Evolutionary conservation across 768 basidiomycete species (phyloP).

Genomic region (Crassisporium funariophilum): DNA sequence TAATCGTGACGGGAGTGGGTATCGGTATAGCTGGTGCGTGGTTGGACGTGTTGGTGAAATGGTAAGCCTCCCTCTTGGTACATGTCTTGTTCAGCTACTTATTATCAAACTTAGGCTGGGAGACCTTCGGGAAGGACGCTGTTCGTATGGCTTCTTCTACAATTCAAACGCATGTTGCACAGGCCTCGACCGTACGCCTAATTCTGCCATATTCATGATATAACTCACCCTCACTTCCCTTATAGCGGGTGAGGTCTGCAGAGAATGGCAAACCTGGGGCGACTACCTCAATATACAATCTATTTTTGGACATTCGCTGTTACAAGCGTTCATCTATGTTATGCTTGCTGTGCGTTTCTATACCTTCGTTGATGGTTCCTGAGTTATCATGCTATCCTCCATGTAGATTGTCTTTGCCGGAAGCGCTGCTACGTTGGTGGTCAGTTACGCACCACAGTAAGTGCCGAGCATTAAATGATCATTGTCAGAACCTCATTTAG

Average conservation of each 20-base stretch:
- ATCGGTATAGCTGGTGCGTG: constrained; percentile 71
- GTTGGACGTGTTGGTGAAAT: constrained; percentile 74
- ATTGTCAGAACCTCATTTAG: background rate
- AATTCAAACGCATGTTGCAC: constrained; percentile 73
- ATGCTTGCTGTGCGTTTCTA: constrained; percentile 54
- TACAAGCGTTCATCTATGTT: constrained; percentile 69
- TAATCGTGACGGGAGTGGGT: constrained; percentile 64
- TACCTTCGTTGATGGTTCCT: background rate
- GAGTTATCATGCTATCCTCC: constrained; percentile 3
- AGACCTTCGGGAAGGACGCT: constrained; percentile 69
- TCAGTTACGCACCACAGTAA: constrained; percentile 72
- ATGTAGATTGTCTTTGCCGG: constrained; percentile 60
- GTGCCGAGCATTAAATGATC: constrained; percentile 24
- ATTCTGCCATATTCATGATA: background rate
- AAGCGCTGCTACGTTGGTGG: constrained; percentile 64
- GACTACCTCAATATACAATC: constrained; percentile 53
- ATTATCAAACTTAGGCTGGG: constrained; percentile 49
- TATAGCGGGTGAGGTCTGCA: constrained; percentile 66
- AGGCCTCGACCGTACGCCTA: constrained; percentile 57
- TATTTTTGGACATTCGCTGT: constrained; percentile 60
- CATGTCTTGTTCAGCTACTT: constrained; percentile 1
- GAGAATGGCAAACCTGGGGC: constrained; percentile 72
- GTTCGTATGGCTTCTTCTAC: constrained; percentile 69
- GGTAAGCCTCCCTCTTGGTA: constrained; percentile 41
- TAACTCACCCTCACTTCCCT: constrained; percentile 11